Evolutionary conservation across 1,284 basidiomycete species (phyloP), one percentile per base, ranked within the genome.

Genomic region (Ganoderma sp.): DNA sequence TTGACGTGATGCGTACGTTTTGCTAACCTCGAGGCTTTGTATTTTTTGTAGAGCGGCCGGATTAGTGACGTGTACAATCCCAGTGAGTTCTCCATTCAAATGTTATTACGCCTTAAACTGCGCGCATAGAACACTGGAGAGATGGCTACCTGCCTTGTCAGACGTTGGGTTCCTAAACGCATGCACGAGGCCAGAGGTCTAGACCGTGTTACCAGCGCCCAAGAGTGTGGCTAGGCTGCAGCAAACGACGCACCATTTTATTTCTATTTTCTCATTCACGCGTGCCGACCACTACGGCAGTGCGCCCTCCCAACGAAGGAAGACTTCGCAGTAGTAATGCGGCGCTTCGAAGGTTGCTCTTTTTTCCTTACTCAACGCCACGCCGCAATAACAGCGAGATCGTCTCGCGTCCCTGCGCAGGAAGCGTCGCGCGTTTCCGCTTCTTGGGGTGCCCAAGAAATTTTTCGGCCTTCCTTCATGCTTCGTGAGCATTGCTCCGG

Each of bases 41-140:
- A 5, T 12, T 15, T 56, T 56, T 19, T 43, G 15, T 63, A 78
- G 78, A 78, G 77, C 64, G 78, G 78, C 2, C 71, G 76, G 57
- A 77, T 79, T 37, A 76, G 75, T 52, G 78, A 79, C 61, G 75
- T 79, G 5, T 79, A 79, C 69, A 78, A 77, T 66, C 78, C 78
- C 3, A 79, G 78, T 79, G 22, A 42, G 58, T 60, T 22, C 22
- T 25, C 28, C 6, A 4, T 41, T 37, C 41, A 15, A 41, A 25
- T 28, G 7, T 42, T 59, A 2, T 28, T 37, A 39, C 19, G 34
- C 17, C n/a, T n/a, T 22, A 34, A 39, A 22, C 32, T 12, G 6
- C 34, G 10, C 39, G 34, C 8, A 39, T 37, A 3, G 10, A 39
- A 6, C 37, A 39, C n/a, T 5, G 15, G 7, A 22, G 8, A 41